A percentile compares a stretch with the other conserved stretches of the same genome.
Conservation (phyloP, 768 basidiomycete species). For the Tephrocybe rancida region DNA sequence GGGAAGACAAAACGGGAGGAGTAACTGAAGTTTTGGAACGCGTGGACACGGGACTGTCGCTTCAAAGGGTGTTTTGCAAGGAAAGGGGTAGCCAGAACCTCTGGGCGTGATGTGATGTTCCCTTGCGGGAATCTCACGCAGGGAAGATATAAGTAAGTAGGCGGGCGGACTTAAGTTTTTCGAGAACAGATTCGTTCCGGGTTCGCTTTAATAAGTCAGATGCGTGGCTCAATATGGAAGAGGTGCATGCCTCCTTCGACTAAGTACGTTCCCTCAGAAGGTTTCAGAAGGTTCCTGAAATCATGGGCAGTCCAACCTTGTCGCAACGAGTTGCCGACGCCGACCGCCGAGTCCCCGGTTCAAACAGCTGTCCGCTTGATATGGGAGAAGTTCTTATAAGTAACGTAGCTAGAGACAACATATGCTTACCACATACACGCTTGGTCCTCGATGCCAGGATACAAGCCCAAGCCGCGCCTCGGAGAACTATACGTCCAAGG, state of each 20-base stretch:
- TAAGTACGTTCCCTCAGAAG: conserved; percentile 7
- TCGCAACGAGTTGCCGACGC: conserved; percentile 1
- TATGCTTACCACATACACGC: too few species aligned
- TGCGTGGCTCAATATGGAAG: conserved; percentile 16
- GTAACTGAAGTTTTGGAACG: neutral
- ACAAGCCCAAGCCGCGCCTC: too few species aligned
- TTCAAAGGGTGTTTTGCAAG: conserved; percentile 3
- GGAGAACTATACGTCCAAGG: too few species aligned
- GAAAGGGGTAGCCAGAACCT: conserved; percentile 1
- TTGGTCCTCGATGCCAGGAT: too few species aligned
- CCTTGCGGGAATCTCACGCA: conserved; percentile 14
- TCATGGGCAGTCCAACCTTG: conserved; percentile 6
- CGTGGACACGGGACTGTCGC: neutral
- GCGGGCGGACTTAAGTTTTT: conserved; percentile 22
- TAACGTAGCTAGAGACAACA: too few species aligned
- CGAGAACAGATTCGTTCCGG: conserved; percentile 19
- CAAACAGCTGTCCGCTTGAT: conserved; percentile 4
- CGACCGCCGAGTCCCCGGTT: conserved; percentile 6
- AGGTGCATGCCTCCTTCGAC: neutral
- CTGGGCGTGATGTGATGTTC: conserved; percentile 9
- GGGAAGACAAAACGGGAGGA: too few species aligned
- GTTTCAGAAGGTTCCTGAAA: conserved; percentile 2
- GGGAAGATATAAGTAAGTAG: conserved; percentile 9
- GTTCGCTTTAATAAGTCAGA: conserved; percentile 15
- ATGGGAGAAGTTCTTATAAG: too few species aligned